Evolutionary conservation across 495 filamentous ascomycete genomes (phyloP).

Genomic region (Talaromyces stipitatus): DNA sequence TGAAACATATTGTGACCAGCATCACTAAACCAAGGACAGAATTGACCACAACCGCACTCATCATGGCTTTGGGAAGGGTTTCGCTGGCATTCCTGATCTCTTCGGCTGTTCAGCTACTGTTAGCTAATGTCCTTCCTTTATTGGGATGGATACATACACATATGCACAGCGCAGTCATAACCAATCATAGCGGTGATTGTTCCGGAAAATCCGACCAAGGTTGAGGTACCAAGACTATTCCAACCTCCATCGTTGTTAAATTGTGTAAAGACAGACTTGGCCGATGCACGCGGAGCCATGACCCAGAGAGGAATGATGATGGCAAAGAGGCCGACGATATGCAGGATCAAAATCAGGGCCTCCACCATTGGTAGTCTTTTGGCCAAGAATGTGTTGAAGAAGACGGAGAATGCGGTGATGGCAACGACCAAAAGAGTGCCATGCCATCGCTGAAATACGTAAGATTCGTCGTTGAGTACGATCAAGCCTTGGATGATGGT

Average conservation of each 20-base stretch:
- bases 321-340: constrained; percentile 54
- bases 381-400: constrained; percentile 51
- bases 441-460: constrained; percentile 48
- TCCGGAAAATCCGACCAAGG: constrained; percentile 47
- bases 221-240: constrained; percentile 43
- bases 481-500: constrained; percentile 55
- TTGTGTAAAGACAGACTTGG: constrained; percentile 41
- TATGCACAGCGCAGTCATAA: constrained; percentile 38
- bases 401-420: constrained; percentile 37
- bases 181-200: constrained; percentile 46
- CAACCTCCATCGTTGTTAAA: constrained; percentile 50
- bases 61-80: constrained; percentile 48
- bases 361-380: constrained; percentile 52
- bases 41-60: constrained; percentile 42
- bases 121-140: background rate
- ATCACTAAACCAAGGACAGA: constrained; percentile 43
- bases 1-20: constrained; percentile 45
- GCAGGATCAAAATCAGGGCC: constrained; percentile 50
- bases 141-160: constrained; percentile 12
- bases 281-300: constrained; percentile 38
- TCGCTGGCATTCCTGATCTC: constrained; percentile 49
- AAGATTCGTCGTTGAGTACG: constrained; percentile 40
- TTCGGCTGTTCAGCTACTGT: constrained; percentile 29
- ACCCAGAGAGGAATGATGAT: constrained; percentile 53
- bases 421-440: constrained; percentile 51